Evolutionary conservation across 140 eudicot genomes (phyloP), one percentile per base, ranked within the genome.

Genomic region (Cichorium intybus): DNA sequence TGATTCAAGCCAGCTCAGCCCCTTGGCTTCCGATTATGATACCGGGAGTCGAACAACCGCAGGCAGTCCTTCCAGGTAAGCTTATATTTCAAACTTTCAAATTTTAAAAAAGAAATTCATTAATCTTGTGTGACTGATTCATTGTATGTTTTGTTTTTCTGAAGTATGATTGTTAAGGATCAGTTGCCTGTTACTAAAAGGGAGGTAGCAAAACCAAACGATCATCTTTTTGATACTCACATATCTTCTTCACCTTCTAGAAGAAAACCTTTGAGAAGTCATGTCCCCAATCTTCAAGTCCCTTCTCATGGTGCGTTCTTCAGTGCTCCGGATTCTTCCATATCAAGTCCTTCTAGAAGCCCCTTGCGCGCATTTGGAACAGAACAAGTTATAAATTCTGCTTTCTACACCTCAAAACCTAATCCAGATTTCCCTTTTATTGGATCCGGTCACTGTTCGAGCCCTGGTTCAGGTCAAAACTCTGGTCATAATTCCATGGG

Each of bases 331-430:
- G 91, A 82, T 58, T 86, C 95, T 82, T 89, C 95, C 18, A 75
- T 83, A 74, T 86, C 97, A 31, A 94, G 99, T 73, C 99, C 99
- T 53, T 93, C 95, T 50, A 87, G 95, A 82, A 94, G 99, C 64
- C 97, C 99, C 5, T 48, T 89, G 64, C 81, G 95, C 31, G 76
- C 78, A 27, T 76, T 72, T 64, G 86, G 85, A 52, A 74, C 74
- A 3, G 99, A 93, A n/a, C 91, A 85, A 69, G 87, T 69, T n/a
- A 70, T 77, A 27, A 81, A 76, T 34, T 64, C 96, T 34, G 81
- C 80, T 62, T 80, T 78, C 53, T 78, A 81, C 70, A 39, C 83
- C 64, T 78, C 84, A 33, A 88, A 75, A 69, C 82, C 84, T 17
- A 74, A 77, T 74, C 72, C 88, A 5, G 95, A 86, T 76, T 74